Evolutionary conservation across 257 asterid species (phyloP), one percentile per base, ranked within the genome.

Genomic region (Voacanga thouarsii): DNA sequence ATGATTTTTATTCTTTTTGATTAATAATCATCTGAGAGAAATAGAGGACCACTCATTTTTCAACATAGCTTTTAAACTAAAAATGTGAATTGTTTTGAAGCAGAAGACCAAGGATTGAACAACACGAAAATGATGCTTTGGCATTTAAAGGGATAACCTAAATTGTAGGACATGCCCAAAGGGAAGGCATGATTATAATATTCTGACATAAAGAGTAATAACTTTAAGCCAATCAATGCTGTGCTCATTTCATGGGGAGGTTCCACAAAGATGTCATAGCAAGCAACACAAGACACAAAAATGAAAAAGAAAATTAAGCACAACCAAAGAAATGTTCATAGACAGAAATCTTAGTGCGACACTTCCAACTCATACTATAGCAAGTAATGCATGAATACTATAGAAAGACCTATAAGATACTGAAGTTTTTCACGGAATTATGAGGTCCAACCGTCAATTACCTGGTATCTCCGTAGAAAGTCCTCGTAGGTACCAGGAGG

Each of bases 391-490:
- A 59, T 15, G 1, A 30, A 61, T 26, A 3, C 26, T 28, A 75
- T 64, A 45, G 45, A 23, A 26, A 69, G 15, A 33, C 23, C 7
- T 26, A 65, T 16, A 24, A 12, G 28, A 16, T 47, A 77, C 51
- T 23, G 18, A 77, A 26, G 21, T 68, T 73, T 51, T 67, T 50
- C 41, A 33, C 33, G 44, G 79, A 57, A 81, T 79, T 79, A 65
- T 37, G 15, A 6, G n/a, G 16, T 26, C 16, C 24, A 23, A 37
- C 44, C 0, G 50, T 23, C 15, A 79, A 77, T 81, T 82, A 96
- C 99, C 98, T 96, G 99, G 81, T 93, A 96, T 87, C 94, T 89
- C 83, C 77, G 87, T 41, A 85, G 61, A 66, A 96, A 82, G 76
- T 88, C 93, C 78, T 93, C 96, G 26, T 87, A 85, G 75, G 82